Evolutionary conservation across 2,329 filamentous ascomycete genomes (phyloP).

Genomic region (Fusarium neocosmosporiellum): DNA sequence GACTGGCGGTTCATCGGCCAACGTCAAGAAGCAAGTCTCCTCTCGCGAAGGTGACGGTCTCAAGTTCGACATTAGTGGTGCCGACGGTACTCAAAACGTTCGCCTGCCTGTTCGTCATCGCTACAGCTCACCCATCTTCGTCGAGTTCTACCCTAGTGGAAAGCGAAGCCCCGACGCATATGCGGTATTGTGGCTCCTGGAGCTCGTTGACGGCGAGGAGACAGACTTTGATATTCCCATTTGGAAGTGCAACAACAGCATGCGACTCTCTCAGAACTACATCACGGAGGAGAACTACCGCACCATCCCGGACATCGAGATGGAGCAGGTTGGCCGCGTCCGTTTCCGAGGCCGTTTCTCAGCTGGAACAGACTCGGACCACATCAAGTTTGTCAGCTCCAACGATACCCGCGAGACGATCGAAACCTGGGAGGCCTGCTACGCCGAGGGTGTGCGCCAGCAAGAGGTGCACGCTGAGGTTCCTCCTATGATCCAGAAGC

Average conservation of each 20-base stretch:
- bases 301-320: conserved; percentile 77
- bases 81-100: conserved; percentile 58
- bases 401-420: conserved; percentile 93
- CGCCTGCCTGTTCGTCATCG: conserved; percentile 90
- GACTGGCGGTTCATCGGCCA: conserved; percentile 85
- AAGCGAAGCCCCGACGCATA: conserved; percentile 80
- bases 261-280: conserved; percentile 89
- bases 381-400: conserved; percentile 84
- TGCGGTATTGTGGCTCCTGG: conserved; percentile 86
- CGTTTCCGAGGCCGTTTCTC: conserved; percentile 87
- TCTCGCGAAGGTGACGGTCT: conserved; percentile 67
- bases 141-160: conserved; percentile 81
- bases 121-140: conserved; percentile 88
- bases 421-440: conserved; percentile 93
- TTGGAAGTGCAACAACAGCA: conserved; percentile 82
- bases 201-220: conserved; percentile 83
- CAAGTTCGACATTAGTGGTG: conserved; percentile 60
- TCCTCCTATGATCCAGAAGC: conserved; percentile 75
- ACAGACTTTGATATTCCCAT: conserved; percentile 87
- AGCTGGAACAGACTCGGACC: conserved; percentile 87
- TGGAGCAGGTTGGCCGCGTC: conserved; percentile 84
- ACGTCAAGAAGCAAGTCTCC: conserved; percentile 72
- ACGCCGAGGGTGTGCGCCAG: conserved; percentile 83
- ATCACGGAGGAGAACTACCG: conserved; percentile 82
- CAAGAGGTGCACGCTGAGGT: conserved; percentile 79